phyloP scores from a whole-genome alignment of 73 alveolate genomes.

The Blepharisma stoltei region DNA sequence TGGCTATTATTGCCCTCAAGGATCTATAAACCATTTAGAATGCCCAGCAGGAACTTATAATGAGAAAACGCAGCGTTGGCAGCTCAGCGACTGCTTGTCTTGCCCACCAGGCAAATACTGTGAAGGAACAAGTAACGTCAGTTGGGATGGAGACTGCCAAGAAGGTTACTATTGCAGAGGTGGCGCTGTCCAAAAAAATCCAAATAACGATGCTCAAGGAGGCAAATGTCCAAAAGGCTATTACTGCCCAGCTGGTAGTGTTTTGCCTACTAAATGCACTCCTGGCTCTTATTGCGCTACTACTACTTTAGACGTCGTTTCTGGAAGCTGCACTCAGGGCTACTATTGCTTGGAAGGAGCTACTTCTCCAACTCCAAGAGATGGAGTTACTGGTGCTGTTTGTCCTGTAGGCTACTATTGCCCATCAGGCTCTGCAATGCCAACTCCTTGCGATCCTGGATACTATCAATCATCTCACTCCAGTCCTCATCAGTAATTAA shows the following conservation, averaged over 20 bases:
- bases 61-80: background rate
- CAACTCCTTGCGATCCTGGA: slow-evolving; percentile 55
- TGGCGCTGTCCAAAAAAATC: slow-evolving; percentile 36
- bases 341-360: slow-evolving; percentile 55
- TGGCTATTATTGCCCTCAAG: slow-evolving; percentile 65
- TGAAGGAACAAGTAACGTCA: background rate
- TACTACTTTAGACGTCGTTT: slow-evolving; percentile 16
- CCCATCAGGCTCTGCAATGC: slow-evolving; percentile 29
- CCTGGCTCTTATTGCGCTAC: slow-evolving; percentile 30
- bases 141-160: slow-evolving; percentile 40
- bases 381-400: slow-evolving; percentile 29
- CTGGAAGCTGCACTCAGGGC: slow-evolving; percentile 53
- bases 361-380: slow-evolving; percentile 39
- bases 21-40: slow-evolving; percentile 24
- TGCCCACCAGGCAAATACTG: slow-evolving; percentile 43
- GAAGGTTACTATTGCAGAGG: slow-evolving; percentile 49
- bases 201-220: slow-evolving; percentile 39
- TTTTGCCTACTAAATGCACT: slow-evolving; percentile 15
- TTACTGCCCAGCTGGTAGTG: slow-evolving; percentile 36
- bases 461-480: background rate
- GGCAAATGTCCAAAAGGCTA: slow-evolving; percentile 37
- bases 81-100: slow-evolving; percentile 31
- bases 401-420: slow-evolving; percentile 56
- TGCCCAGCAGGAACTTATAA: slow-evolving; percentile 57
- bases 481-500: no score